Evolutionary conservation across 352 stramenopile species (phyloP).

Genomic region (Phytophthora sp.): DNA sequence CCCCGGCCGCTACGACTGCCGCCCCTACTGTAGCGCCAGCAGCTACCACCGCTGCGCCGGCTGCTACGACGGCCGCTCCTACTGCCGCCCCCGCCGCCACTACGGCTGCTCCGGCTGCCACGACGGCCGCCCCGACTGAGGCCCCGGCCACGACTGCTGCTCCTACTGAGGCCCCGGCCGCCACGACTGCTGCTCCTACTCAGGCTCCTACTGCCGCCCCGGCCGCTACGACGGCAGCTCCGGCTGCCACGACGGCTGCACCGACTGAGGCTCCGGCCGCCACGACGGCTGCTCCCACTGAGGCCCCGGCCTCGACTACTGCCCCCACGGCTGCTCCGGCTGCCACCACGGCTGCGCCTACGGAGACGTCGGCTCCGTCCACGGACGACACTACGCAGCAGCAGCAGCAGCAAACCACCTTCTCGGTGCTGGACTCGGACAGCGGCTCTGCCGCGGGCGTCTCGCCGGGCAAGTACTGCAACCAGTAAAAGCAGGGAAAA

Average conservation of each 20-base stretch:
- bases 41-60: neutral
- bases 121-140: neutral
- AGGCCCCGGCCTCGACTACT: constrained; percentile 1
- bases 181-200: neutral
- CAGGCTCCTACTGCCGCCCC: neutral
- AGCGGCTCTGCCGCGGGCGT: constrained; percentile 4
- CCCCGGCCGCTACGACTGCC: constrained; percentile 4
- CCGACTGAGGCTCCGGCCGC: neutral
- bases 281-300: neutral
- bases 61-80: neutral
- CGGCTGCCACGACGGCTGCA: neutral
- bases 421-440: constrained; percentile 20
- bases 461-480: constrained; percentile 29
- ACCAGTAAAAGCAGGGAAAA: constrained; percentile 23
- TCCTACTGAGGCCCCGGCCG: neutral
- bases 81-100: neutral
- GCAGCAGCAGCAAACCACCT: constrained; percentile 18
- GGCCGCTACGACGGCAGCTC: constrained; percentile 4
- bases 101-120: constrained; percentile 1
- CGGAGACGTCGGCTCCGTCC: constrained; percentile 1
- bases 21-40: neutral
- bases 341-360: constrained; percentile 5
- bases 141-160: neutral
- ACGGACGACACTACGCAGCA: constrained; percentile 9
- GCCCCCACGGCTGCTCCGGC: neutral